Evolutionary conservation across 202 grass and related monocot genomes (phyloP).

Genomic region (Zoysia matrella): DNA sequence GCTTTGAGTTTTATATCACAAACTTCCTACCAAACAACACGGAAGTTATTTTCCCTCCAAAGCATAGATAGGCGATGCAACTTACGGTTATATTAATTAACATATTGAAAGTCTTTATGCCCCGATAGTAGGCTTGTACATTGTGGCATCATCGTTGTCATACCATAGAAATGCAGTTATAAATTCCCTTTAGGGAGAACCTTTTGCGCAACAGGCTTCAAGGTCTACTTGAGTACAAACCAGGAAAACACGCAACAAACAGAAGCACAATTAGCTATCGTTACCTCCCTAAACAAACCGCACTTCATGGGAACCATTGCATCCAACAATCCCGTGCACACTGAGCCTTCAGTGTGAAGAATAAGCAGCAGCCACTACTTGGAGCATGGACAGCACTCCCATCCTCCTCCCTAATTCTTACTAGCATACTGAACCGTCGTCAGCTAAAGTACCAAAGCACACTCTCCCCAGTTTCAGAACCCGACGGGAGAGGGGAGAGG

Average conservation of each 20-base stretch:
- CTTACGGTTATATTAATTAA: no score
- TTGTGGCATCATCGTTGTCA: background rate
- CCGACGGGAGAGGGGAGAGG: background rate
- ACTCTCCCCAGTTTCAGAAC: background rate
- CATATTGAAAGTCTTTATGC: no score
- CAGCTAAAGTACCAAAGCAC: background rate
- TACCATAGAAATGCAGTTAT: background rate
- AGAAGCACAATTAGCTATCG: background rate
- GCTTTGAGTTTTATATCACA: background rate
- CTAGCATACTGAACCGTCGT: background rate
- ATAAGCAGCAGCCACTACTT: background rate
- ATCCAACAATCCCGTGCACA: background rate
- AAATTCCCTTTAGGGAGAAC: background rate
- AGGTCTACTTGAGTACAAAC: background rate
- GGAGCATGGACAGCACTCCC: background rate
- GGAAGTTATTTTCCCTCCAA: no score
- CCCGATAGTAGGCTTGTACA: no score
- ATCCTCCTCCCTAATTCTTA: background rate
- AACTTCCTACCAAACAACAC: background rate
- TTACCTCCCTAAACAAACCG: background rate
- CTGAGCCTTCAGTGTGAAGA: background rate
- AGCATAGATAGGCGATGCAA: no score
- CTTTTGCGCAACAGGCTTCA: background rate
- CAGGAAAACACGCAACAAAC: background rate
- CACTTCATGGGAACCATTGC: background rate